A percentile compares a stretch with the other conserved stretches of the same genome.
phyloP scores from a whole-genome alignment of 345 rosid genomes.

The Hibiscus syriacus region DNA sequence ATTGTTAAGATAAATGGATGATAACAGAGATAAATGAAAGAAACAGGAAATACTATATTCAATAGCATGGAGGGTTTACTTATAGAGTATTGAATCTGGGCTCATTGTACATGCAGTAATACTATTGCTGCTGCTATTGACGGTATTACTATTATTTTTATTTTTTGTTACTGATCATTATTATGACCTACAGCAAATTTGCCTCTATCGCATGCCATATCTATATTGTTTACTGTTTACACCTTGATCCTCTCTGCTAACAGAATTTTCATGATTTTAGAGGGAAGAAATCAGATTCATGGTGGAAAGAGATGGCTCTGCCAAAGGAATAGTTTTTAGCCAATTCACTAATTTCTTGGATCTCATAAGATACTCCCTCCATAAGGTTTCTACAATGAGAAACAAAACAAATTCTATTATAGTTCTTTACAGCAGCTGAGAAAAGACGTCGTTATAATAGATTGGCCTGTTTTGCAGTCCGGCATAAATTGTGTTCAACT shows the following conservation, averaged over 20 bases:
- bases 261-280: conserved; percentile 31
- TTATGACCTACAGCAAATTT: neutral
- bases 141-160: neutral
- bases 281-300: conserved; percentile 92
- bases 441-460: conserved; percentile 3
- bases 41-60: neutral
- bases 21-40: neutral
- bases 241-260: neutral
- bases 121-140: neutral
- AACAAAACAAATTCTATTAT: neutral
- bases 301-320: conserved; percentile 97
- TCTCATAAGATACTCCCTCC: conserved; percentile 78
- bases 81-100: neutral
- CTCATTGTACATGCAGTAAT: neutral
- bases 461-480: conserved; percentile 41
- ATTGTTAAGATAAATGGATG: neutral
- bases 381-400: conserved; percentile 42
- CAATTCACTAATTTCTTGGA: conserved; percentile 95
- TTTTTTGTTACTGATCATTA: neutral
- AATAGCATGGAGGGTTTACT: neutral
- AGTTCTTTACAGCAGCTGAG: neutral
- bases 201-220: neutral
- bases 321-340: conserved; percentile 96
- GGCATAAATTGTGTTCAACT: conserved; percentile 76
- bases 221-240: neutral